Percentiles rank a stretch among this genome's conserved stretches.
These are phyloP conservation scores for Penicillium cosmopolitanum DNA, from an alignment of 495 filamentous ascomycete genomes.

Conservation along the genomic window DNA sequence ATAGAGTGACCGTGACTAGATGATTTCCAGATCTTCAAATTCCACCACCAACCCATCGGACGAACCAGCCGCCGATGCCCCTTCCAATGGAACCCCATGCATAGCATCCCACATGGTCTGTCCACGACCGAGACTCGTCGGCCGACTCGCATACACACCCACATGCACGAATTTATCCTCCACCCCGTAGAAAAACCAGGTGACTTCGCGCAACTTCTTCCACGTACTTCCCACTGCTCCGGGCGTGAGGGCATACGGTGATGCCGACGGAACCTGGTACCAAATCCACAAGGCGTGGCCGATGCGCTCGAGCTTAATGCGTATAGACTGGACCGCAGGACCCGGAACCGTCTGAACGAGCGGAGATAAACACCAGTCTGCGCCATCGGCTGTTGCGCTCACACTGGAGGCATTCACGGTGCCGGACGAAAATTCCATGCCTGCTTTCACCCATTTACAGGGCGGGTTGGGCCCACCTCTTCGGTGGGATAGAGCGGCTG, in stretches of 20 bases:
- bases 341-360: conserved; percentile 31
- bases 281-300: conserved; percentile 61
- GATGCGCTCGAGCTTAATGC: conserved; percentile 62
- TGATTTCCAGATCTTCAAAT: conserved; percentile 62
- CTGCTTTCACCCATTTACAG: conserved; percentile 64
- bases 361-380: conserved; percentile 60
- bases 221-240: conserved; percentile 50
- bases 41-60: conserved; percentile 55
- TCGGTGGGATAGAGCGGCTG: conserved; percentile 15
- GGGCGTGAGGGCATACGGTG: conserved; percentile 40
- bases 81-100: conserved; percentile 40
- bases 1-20: conserved; percentile 29
- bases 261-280: conserved; percentile 52
- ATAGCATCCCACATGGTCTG: conserved; percentile 49
- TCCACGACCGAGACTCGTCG: conserved; percentile 40
- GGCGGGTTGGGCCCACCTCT: conserved; percentile 24
- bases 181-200: conserved; percentile 64
- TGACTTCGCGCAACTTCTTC: conserved; percentile 63
- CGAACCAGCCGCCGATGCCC: conserved; percentile 27
- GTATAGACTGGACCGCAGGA: conserved; percentile 43
- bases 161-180: conserved; percentile 62
- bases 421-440: conserved; percentile 58
- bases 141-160: conserved; percentile 60
- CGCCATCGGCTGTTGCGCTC: conserved; percentile 58
- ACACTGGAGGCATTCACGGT: conserved; percentile 58